Percentiles rank a stretch among this genome's conserved stretches.
Evolutionary conservation across 805 yeast genomes (phyloP).

Genomic region (Spathaspora passalidarum): DNA sequence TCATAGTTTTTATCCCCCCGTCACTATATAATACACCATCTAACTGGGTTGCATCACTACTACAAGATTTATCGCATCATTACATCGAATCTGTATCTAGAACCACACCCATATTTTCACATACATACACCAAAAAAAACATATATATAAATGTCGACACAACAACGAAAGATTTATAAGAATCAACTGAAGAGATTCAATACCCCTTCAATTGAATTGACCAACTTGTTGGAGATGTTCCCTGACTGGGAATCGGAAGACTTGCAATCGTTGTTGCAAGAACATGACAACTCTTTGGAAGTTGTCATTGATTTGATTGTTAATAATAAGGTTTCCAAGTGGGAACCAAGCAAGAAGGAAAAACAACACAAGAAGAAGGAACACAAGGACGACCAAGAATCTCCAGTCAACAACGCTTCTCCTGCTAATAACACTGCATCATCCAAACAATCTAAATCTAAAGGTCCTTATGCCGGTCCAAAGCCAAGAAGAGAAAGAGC

Average conservation of each 20-base stretch:
- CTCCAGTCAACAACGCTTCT: not conserved
- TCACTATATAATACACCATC: no score
- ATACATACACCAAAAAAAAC: not conserved
- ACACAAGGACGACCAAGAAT: slow-evolving; percentile 10
- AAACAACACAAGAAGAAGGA: slow-evolving; percentile 43
- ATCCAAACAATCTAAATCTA: slow-evolving; percentile 9
- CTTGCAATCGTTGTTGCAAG: slow-evolving; percentile 69
- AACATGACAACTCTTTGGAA: slow-evolving; percentile 70
- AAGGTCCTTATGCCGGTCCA: not conserved
- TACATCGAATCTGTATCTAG: no score
- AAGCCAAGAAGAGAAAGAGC: not conserved
- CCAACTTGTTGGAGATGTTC: slow-evolving; percentile 78
- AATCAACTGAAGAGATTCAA: slow-evolving; percentile 45
- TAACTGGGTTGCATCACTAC: not conserved
- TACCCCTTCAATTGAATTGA: slow-evolving; percentile 25
- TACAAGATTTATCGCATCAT: not conserved
- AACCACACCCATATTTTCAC: not conserved
- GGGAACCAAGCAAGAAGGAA: slow-evolving; percentile 90
- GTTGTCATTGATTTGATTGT: slow-evolving; percentile 83
- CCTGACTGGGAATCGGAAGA: slow-evolving; percentile 94
- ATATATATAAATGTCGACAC: not conserved
- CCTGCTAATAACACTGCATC: slow-evolving; percentile 11
- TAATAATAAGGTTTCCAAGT: slow-evolving; percentile 83
- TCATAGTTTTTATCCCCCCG: not conserved
- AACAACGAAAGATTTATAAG: slow-evolving; percentile 41